Base-by-base conservation (phyloP, 1,139 yeast species). In the Pichia sp. region DNA sequence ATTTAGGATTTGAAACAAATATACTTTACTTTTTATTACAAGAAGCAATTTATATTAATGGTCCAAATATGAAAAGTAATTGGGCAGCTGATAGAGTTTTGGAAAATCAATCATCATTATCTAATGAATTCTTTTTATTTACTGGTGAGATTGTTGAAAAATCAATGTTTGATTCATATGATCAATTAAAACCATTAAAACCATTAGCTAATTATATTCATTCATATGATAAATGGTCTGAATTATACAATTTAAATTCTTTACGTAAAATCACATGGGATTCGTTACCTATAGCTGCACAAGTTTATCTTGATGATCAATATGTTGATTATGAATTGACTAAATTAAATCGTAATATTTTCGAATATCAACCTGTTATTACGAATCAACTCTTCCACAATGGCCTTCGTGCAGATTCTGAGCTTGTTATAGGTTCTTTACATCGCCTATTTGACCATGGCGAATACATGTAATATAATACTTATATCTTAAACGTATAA, bases 121-220 rank as follows among this genome's bases (percentile, higher is more conserved):
- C 40, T 1, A 9, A 37, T 8, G 42, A 44, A 8, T 42, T 52
- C 4, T 47, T 47, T 27, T 71, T 59, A 49, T 77, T 78, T 57
- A 75, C 80, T 1, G 79, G 82, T 7, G 82, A 78, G 54, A 76
- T 77, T 78, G 78, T 77, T 34, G 74, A 61, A 57, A 66, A 68
- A 47, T 69, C 73, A 12, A 74, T 75, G 74, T 69, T 59, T 51
- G 74, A 71, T 22, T 80, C 76, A 50, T 74, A 67, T 52, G 54
- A 59, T 0, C 75, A 73, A 50, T 62, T 78, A 37, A 51, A 61
- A n/a, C n/a, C n/a, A n/a, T n/a, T n/a, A n/a, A n/a, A n/a, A n/a
- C n/a, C n/a, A n/a, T n/a, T n/a, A n/a, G n/a, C n/a, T n/a, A n/a
- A n/a, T n/a, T n/a, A n/a, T n/a, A n/a, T n/a, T n/a, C n/a, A 77